Evolutionary conservation across 1,284 basidiomycete genomes (phyloP).

Genomic region (Coniferiporia sulphurascens): DNA sequence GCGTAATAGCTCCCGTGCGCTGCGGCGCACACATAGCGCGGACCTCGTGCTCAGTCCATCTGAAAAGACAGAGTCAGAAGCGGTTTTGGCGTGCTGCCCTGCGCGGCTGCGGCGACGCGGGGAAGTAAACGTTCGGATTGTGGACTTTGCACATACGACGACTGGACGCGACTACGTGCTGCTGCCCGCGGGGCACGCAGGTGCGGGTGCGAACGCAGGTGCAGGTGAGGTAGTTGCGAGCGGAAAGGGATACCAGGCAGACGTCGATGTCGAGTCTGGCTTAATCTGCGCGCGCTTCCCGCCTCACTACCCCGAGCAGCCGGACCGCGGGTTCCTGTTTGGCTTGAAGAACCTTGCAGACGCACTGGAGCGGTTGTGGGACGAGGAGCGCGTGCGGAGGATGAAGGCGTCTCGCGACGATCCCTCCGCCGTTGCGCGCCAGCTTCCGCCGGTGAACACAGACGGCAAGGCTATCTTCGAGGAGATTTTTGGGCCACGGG

Average conservation of each 20-base stretch:
- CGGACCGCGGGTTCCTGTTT: slow-evolving; percentile 92
- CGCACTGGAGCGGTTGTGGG: slow-evolving; percentile 79
- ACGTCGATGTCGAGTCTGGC: slow-evolving; percentile 75
- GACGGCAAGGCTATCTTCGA: slow-evolving; percentile 76
- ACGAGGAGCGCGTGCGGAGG: slow-evolving; percentile 68
- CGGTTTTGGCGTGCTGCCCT: slow-evolving; percentile 28
- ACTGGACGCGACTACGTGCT: slow-evolving; percentile 90
- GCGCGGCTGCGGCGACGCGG: slow-evolving; percentile 53
- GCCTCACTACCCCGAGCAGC: slow-evolving; percentile 82
- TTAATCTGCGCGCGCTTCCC: slow-evolving; percentile 85
- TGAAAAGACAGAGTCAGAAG: slow-evolving; percentile 38
- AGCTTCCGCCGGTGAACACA: slow-evolving; percentile 56
- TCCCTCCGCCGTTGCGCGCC: slow-evolving; percentile 37
- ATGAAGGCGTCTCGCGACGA: slow-evolving; percentile 62
- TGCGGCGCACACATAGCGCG: slow-evolving; percentile 73
- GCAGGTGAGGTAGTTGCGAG: slow-evolving; percentile 39
- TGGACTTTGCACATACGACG: slow-evolving; percentile 98
- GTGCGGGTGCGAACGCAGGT: slow-evolving; percentile 21
- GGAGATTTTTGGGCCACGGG: slow-evolving; percentile 55
- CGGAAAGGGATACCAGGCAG: slow-evolving; percentile 77
- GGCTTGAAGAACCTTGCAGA: slow-evolving; percentile 81
- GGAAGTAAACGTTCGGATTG: slow-evolving; percentile 92
- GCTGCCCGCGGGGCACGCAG: slow-evolving; percentile 38
- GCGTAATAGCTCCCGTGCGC: slow-evolving; percentile 36
- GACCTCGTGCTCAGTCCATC: slow-evolving; percentile 64